phyloP scores from a whole-genome alignment of 805 yeast genomes.

The Saccharomycopsis javanensis region DNA sequence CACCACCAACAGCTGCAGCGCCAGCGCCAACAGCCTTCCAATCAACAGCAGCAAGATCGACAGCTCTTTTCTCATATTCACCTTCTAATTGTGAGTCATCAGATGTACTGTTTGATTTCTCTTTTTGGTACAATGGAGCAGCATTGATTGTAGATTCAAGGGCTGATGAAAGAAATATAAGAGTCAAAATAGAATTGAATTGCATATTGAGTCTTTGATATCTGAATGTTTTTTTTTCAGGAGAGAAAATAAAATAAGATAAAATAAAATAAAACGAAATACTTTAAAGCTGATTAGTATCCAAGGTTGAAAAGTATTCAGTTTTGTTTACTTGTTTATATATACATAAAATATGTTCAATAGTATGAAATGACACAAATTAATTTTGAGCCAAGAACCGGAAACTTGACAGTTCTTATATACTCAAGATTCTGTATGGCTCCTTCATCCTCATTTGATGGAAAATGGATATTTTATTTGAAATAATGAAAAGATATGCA shows the following conservation, averaged over 20 bases:
- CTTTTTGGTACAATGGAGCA: not conserved
- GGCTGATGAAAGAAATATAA: not conserved
- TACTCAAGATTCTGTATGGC: not conserved
- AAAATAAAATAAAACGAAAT: too few relatives aligned
- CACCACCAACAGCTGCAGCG: constrained; percentile 1
- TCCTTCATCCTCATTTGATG: not conserved
- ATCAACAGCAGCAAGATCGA: not conserved
- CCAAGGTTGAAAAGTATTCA: too few relatives aligned
- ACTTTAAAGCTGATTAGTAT: too few relatives aligned
- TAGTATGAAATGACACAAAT: not conserved
- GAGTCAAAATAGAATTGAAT: constrained; percentile 1
- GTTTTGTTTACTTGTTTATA: too few relatives aligned
- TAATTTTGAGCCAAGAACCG: not conserved
- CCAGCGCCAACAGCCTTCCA: constrained; percentile 3
- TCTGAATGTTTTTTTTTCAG: not conserved
- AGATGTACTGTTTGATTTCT: not conserved
- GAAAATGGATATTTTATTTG: not conserved
- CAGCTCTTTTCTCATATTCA: not conserved
- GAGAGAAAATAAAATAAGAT: too few relatives aligned
- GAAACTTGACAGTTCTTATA: not conserved
- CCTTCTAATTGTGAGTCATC: not conserved
- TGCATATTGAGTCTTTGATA: not conserved
- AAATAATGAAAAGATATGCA: not conserved
- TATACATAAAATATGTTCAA: too few relatives aligned
- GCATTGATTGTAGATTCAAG: constrained; percentile 1